Percentiles rank a stretch among this genome's conserved stretches.
Evolutionary conservation across 1,284 basidiomycete genomes (phyloP).

Genomic region (Apiotrichum gracile): DNA sequence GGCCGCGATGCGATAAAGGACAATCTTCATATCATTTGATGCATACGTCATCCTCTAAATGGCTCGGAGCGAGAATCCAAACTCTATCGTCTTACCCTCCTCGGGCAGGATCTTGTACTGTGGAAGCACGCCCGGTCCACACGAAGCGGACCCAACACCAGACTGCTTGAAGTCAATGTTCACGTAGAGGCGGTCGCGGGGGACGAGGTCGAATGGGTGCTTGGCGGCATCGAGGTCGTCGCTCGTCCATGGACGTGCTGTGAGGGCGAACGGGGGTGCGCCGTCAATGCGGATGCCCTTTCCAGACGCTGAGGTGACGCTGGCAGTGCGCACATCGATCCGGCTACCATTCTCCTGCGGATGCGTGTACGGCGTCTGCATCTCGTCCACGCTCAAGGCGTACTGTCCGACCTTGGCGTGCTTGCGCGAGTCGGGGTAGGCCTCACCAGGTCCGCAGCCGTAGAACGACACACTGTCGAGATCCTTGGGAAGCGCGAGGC

Average conservation of each 20-base stretch:
- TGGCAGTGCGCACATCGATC: conserved; percentile 8
- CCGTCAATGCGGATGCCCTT: neutral
- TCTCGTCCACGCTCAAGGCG: conserved; percentile 5
- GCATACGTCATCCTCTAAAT: no score
- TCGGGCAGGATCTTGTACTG: conserved; percentile 4
- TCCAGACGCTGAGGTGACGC: neutral
- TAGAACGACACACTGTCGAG: conserved; percentile 12
- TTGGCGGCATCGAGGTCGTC: conserved; percentile 8
- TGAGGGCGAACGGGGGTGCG: conserved; percentile 3
- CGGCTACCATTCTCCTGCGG: conserved; percentile 18
- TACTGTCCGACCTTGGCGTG: conserved; percentile 6
- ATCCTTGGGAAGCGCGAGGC: conserved; percentile 5
- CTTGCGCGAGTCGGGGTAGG: conserved; percentile 13
- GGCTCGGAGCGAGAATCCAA: neutral
- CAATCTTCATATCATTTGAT: no score
- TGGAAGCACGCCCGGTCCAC: conserved; percentile 9
- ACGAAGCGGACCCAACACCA: conserved; percentile 12
- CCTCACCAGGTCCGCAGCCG: conserved; percentile 18
- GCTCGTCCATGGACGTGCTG: conserved; percentile 12
- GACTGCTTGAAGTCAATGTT: conserved; percentile 11
- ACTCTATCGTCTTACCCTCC: neutral
- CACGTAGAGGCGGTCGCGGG: conserved; percentile 11
- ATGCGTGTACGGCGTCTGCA: conserved; percentile 13
- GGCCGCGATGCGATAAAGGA: no score
- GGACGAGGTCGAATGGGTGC: conserved; percentile 6